A percentile compares a stretch with the other conserved stretches of the same genome.
These are phyloP conservation scores for Emiliania huxleyi DNA, from an alignment of 78 protist species.

Conservation along the genomic window DNA sequence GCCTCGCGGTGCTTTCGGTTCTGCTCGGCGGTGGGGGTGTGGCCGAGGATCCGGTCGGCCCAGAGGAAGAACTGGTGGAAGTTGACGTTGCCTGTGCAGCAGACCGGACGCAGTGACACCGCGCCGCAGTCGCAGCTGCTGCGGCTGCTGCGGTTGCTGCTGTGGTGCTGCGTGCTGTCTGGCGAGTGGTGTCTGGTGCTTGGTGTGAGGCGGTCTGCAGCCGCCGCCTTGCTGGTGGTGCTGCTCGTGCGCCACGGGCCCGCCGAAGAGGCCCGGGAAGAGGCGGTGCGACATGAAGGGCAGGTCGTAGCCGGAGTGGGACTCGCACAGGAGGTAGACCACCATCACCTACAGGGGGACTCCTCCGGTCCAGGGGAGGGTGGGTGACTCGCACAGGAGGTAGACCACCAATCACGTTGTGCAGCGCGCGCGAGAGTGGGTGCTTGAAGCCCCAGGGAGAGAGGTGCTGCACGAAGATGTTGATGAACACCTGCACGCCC, in stretches of 20 bases:
- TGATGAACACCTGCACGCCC: background rate
- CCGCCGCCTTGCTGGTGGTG: background rate
- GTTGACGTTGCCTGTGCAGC: background rate
- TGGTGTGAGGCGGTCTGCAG: no score
- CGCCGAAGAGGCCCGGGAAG: slow-evolving; percentile 1
- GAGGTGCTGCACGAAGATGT: background rate
- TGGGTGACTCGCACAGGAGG: background rate
- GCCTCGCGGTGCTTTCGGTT: background rate
- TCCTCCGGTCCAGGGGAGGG: no score
- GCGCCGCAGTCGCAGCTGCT: no score
- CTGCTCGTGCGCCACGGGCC: background rate
- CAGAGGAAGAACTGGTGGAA: slow-evolving; percentile 1
- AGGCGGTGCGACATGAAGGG: slow-evolving; percentile 14
- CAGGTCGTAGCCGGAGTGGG: slow-evolving; percentile 16
- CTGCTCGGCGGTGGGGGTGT: background rate
- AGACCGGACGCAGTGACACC: no score
- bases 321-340: background rate
- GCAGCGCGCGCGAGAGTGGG: background rate
- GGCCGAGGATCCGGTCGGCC: background rate
- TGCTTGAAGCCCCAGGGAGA: slow-evolving; percentile 4
- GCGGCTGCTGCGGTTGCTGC: no score
- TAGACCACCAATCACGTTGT: background rate
- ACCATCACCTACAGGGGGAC: no score
- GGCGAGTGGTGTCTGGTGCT: no score
- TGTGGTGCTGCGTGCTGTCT: no score